Conservation (phyloP, 768 basidiomycete genomes). For the Lactarius quietus region DNA sequence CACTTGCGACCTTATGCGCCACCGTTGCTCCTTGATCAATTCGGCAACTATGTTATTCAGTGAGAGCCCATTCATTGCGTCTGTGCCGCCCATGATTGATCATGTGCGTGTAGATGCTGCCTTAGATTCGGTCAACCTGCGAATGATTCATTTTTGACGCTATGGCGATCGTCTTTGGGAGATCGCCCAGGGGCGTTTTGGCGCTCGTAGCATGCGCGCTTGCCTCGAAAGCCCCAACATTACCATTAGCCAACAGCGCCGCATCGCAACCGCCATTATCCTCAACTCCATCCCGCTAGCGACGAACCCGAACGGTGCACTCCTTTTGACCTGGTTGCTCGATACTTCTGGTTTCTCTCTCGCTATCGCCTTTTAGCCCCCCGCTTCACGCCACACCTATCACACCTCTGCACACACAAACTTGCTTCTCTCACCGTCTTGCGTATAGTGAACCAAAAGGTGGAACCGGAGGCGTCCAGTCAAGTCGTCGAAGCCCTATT, state of each 20-base stretch:
- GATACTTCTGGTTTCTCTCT: constrained; percentile 96
- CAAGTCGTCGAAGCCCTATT: constrained; percentile 90
- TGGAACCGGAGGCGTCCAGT: constrained; percentile 82
- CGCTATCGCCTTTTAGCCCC: constrained; percentile 92
- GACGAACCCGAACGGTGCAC: constrained; percentile 95
- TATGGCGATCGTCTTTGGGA: constrained; percentile 99
- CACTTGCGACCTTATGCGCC: constrained; percentile 90
- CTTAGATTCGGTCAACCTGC: constrained; percentile 85
- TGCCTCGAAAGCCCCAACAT: constrained; percentile 91
- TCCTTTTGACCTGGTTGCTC: constrained; percentile 93
- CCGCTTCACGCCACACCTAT: constrained; percentile 93
- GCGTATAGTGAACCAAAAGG: constrained; percentile 94
- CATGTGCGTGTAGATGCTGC: constrained; percentile 58
- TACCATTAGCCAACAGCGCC: constrained; percentile 86
- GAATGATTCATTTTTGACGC: constrained; percentile 98
- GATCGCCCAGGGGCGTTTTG: constrained; percentile 95
- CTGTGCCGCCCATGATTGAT: constrained; percentile 7
- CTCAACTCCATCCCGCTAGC: constrained; percentile 97
- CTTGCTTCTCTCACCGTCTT: constrained; percentile 92
- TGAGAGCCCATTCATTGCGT: constrained; percentile 39
- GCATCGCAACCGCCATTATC: constrained; percentile 90
- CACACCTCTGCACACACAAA: constrained; percentile 97
- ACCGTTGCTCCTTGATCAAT: constrained; percentile 90
- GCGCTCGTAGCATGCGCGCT: constrained; percentile 96
- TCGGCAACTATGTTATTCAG: constrained; percentile 93